phyloP scores from a whole-genome alignment of 2,329 filamentous ascomycete genomes.

The Emydomyces testavorans region DNA sequence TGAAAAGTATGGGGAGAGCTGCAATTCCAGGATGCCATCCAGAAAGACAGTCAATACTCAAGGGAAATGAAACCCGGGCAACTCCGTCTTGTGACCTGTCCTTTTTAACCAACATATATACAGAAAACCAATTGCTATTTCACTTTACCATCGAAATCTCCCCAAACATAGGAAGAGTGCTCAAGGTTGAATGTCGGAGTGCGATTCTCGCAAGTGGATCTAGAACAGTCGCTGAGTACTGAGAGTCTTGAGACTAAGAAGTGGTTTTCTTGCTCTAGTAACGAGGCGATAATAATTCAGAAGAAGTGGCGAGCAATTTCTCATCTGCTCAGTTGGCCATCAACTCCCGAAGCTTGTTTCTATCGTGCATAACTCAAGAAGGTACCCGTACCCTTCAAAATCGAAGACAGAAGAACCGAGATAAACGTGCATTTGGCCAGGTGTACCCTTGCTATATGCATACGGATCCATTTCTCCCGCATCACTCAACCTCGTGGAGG shows the following conservation, averaged over 20 bases:
- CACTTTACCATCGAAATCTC: background rate
- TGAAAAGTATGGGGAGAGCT: background rate
- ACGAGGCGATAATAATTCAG: background rate
- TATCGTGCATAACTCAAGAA: background rate
- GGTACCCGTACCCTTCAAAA: too few relatives aligned
- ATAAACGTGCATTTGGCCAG: conserved; percentile 6
- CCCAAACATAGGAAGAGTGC: background rate
- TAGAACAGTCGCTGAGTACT: too few relatives aligned
- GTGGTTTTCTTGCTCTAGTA: background rate
- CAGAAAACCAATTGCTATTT: background rate
- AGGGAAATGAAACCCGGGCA: background rate
- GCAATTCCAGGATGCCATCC: background rate
- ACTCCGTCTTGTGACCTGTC: conserved; percentile 2
- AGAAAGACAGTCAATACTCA: background rate
- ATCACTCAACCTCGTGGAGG: too few relatives aligned
- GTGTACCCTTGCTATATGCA: conserved; percentile 2
- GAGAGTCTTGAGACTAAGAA: background rate
- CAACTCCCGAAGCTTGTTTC: background rate
- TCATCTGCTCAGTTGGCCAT: background rate
- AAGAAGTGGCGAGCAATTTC: background rate
- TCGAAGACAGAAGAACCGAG: background rate
- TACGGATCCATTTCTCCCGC: background rate
- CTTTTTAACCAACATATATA: background rate
- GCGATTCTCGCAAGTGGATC: background rate
- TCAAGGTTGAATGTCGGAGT: background rate